Evolutionary conservation across 305 asterid genomes (phyloP), one percentile per base, ranked within the genome.

Genomic region (Coffea humblotiana): DNA sequence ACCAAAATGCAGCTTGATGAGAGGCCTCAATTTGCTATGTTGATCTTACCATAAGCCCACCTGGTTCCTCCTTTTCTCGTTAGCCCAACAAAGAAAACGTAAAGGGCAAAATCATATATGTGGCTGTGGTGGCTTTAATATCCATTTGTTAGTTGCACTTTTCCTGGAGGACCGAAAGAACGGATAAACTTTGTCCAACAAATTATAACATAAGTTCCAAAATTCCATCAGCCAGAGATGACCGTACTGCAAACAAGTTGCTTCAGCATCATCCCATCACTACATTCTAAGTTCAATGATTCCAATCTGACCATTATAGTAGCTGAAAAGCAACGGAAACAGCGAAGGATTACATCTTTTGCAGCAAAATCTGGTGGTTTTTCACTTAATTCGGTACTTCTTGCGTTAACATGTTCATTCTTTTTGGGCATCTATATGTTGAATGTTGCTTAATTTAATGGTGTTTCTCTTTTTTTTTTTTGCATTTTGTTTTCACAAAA

Each of bases 311-410:
- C 4, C 78, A 65, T 0, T 27, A 75, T 76, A 32, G 75, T 76
- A 85, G 56, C 27, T 71, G 56, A 29, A 76, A 85, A 82, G 80
- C 86, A 71, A 23, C 87, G 86, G 40, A 80, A 80, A 58, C 35
- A 76, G 65, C 77, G 63, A 37, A 70, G 67, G 47, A 82, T 88
- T 54, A 74, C 45, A 71, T 61, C 78, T 5, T 83, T 83, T 52
- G 95, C 93, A 27, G 86, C 95, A 83, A 93, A 90, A 90, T 88
- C 97, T 61, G 90, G 90, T 48, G 93, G 87, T 49, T 86, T 88
- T 83, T 84, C 97, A 37, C 77, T 88, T 79, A 90, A 88, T 65
- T 73, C 74, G 7, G 72, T 74, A 49, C 4, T 69, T 40, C 5
- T 27, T 80, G 25, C 0, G 1, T 37, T 6, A 18, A 49, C 7